These are phyloP conservation scores for Lolium rigidum DNA, from an alignment of 176 grass and related monocot species.

Conservation along the genomic window DNA sequence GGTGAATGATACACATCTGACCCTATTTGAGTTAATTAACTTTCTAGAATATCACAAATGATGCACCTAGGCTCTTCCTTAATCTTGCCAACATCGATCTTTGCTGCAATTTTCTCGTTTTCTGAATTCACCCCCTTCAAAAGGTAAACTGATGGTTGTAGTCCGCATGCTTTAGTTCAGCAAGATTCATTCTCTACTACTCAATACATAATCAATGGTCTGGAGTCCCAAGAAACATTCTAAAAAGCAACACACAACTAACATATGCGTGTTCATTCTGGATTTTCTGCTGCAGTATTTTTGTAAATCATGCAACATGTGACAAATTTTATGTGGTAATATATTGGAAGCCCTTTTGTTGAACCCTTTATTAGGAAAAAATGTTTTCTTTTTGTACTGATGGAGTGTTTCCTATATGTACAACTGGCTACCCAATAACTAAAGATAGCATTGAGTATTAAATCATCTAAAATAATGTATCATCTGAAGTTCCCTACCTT, in stretches of 20 bases:
- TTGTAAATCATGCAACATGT: background rate
- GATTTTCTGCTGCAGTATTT: constrained; percentile 2
- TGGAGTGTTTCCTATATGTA: background rate
- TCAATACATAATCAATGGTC: constrained; percentile 8
- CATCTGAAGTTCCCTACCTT: background rate
- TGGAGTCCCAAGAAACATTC: background rate
- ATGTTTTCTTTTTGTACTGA: background rate
- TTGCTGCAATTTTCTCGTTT: background rate
- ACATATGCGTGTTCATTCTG: background rate
- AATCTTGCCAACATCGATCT: background rate
- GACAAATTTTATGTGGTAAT: background rate
- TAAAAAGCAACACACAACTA: background rate
- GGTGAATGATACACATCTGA: background rate
- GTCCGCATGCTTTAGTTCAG: background rate
- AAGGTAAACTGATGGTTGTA: background rate
- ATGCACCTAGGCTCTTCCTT: background rate
- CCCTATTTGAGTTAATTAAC: background rate
- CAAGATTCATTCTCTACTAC: constrained; percentile 2
- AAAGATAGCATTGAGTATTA: background rate
- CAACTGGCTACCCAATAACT: background rate
- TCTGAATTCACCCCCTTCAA: background rate
- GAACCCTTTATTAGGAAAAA: background rate
- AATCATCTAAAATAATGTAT: constrained; percentile 1
- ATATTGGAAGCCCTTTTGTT: background rate
- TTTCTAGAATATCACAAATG: constrained; percentile 31